A percentile compares a stretch with the other conserved stretches of the same genome.
These are phyloP conservation scores for Cenchrus purpureus DNA, from an alignment of 176 grass and related monocot species.

Conservation along the genomic window DNA sequence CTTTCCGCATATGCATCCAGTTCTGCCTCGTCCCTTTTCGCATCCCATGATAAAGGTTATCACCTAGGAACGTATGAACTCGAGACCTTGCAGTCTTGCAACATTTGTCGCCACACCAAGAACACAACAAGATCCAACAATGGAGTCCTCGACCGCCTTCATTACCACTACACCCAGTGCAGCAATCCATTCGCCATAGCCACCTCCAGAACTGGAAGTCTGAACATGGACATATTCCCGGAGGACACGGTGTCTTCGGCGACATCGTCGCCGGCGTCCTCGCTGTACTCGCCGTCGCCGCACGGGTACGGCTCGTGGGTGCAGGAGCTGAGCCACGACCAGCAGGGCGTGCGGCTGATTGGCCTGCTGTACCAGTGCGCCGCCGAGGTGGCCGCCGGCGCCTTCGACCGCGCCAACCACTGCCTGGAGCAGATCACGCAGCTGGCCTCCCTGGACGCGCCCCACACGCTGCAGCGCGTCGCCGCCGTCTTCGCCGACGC, in stretches of 20 bases:
- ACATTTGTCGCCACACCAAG: slow-evolving; percentile 25
- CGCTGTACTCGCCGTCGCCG: slow-evolving; percentile 46
- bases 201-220: background rate
- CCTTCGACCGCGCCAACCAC: slow-evolving; percentile 49
- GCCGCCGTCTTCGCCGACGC: slow-evolving; percentile 73
- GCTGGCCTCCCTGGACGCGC: slow-evolving; percentile 54
- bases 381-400: slow-evolving; percentile 41
- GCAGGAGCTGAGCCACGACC: slow-evolving; percentile 48
- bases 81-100: slow-evolving; percentile 30
- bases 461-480: slow-evolving; percentile 60
- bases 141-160: background rate
- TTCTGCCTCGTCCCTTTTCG: background rate
- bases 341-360: slow-evolving; percentile 47
- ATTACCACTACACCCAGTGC: background rate
- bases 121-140: slow-evolving; percentile 17
- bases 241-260: slow-evolving; percentile 48
- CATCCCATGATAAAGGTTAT: slow-evolving; percentile 30
- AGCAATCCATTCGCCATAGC: background rate
- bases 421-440: slow-evolving; percentile 59
- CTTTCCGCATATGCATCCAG: slow-evolving; percentile 36
- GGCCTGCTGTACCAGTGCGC: slow-evolving; percentile 55
- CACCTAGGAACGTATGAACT: slow-evolving; percentile 46
- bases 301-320: slow-evolving; percentile 21
- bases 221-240: slow-evolving; percentile 26
- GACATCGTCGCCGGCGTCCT: slow-evolving; percentile 53